Conservation (phyloP, 2,329 filamentous ascomycete genomes). For the Paraconiothyrium brasiliense region DNA sequence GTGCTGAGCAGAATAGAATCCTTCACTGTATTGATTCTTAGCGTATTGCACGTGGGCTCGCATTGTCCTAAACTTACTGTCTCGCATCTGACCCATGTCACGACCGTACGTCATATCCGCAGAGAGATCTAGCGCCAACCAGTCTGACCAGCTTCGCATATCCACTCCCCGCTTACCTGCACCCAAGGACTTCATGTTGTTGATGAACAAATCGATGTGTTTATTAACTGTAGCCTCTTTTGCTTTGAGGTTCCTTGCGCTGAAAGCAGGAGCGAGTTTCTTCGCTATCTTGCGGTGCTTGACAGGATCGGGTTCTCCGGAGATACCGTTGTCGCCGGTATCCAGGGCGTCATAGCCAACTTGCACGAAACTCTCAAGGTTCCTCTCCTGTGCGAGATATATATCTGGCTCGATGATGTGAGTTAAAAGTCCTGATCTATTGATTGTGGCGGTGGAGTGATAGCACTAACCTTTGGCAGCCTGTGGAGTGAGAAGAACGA, state of each 20-base stretch:
- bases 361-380: constrained; percentile 16
- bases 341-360: constrained; percentile 17
- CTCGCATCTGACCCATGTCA: constrained; percentile 12
- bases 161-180: constrained; percentile 1
- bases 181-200: constrained; percentile 4
- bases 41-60: background rate
- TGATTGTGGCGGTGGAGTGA: background rate
- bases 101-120: constrained; percentile 10
- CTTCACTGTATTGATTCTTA: constrained; percentile 5
- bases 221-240: constrained; percentile 8
- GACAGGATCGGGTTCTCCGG: constrained; percentile 14
- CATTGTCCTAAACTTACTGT: constrained; percentile 6
- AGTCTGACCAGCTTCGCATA: constrained; percentile 3
- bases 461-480: constrained; percentile 10
- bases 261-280: constrained; percentile 17
- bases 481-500: constrained; percentile 7
- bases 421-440: background rate
- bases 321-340: constrained; percentile 15
- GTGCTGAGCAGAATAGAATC: constrained; percentile 10
- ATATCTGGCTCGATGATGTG: constrained; percentile 5
- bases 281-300: constrained; percentile 15
- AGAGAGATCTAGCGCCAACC: constrained; percentile 14
- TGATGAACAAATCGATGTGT: constrained; percentile 8
- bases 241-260: constrained; percentile 17
- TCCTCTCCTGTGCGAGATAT: constrained; percentile 17